Percentiles rank a stretch among this genome's conserved stretches.
Evolutionary conservation across 805 yeast species (phyloP).

Genomic region (Myxozyma melibiosi): DNA sequence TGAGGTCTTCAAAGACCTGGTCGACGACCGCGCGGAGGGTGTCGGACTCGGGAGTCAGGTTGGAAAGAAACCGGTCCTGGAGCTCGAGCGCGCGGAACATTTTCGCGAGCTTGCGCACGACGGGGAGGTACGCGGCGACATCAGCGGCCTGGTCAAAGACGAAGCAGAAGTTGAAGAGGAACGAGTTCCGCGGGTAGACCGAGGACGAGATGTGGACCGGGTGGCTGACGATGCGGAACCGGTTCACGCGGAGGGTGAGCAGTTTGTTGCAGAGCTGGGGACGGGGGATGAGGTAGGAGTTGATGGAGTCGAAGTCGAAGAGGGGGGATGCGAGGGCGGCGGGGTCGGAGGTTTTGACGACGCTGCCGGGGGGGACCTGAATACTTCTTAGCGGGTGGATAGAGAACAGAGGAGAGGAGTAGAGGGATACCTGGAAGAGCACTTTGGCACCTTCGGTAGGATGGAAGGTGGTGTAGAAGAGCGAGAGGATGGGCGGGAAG

Average conservation of each 20-base stretch:
- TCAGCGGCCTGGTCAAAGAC: constrained; percentile 84
- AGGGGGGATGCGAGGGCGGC: constrained; percentile 44
- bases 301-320: constrained; percentile 80
- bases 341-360: constrained; percentile 32
- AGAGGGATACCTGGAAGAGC: constrained; percentile 66
- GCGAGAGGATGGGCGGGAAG: constrained; percentile 83
- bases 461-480: constrained; percentile 89
- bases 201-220: constrained; percentile 81
- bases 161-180: constrained; percentile 89
- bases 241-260: constrained; percentile 69
- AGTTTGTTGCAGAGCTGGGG: constrained; percentile 84
- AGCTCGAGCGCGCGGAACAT: constrained; percentile 89
- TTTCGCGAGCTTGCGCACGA: constrained; percentile 78
- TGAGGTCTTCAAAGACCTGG: constrained; percentile 91
- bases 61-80: constrained; percentile 74
- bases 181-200: constrained; percentile 84
- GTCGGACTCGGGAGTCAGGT: neutral
- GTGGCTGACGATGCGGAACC: constrained; percentile 75
- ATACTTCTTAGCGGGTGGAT: neutral
- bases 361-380: constrained; percentile 72
- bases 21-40: constrained; percentile 72
- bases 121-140: constrained; percentile 82
- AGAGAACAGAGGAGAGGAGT: neutral
- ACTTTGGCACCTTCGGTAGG: constrained; percentile 96
- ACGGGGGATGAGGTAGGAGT: constrained; percentile 91